These are phyloP conservation scores for Solanum piurae DNA, from an alignment of 257 asterid genomes.

Conservation along the genomic window DNA sequence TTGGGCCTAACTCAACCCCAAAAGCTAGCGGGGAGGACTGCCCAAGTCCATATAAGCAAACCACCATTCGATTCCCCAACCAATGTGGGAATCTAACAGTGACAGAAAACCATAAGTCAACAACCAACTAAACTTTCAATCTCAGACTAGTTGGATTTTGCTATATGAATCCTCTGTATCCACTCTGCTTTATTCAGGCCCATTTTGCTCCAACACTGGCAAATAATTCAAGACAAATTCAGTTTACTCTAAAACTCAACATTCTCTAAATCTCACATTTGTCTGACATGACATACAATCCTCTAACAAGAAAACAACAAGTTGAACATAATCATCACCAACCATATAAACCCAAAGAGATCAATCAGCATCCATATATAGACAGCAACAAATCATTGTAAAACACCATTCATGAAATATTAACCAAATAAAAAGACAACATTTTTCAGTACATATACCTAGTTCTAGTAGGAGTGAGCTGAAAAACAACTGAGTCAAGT, in stretches of 20 bases:
- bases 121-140: neutral
- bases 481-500: constrained; percentile 78
- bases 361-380: neutral
- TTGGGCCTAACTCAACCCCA: neutral
- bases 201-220: neutral
- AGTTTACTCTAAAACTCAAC: neutral
- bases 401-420: neutral
- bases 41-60: neutral
- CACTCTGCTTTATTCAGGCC: neutral
- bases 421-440: neutral
- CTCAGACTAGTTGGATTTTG: neutral
- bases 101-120: neutral
- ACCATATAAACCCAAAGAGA: neutral
- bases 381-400: neutral
- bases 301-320: neutral
- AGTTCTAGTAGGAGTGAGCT: constrained; percentile 94
- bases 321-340: neutral
- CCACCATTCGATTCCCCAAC: neutral
- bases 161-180: neutral
- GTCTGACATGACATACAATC: neutral
- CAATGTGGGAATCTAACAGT: neutral
- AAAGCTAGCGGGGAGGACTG: neutral
- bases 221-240: neutral
- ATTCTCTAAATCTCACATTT: neutral
- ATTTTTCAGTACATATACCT: constrained; percentile 24